Base-by-base conservation (phyloP, 2,329 filamentous ascomycete genomes). In the Colletotrichum sp. region DNA sequence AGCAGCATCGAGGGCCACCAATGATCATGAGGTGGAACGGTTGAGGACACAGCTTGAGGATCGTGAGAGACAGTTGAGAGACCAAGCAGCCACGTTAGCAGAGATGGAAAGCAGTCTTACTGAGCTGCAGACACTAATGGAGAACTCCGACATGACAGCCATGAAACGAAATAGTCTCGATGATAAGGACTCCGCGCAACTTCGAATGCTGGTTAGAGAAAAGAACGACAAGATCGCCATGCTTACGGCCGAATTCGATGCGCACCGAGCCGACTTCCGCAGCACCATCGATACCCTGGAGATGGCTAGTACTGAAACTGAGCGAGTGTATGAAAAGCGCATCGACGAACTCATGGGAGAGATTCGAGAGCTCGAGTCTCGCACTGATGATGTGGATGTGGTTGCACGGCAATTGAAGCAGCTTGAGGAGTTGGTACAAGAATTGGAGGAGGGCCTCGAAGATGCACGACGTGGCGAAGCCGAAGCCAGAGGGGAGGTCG, bases 201-300 rank as follows among this genome's bases (percentile, higher is more conserved):
- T 99, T 73, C 93, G 96, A 70, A 91, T 93, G n/a, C 86, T 98
- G 80, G 86, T 99, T 70, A 91, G 95, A 28, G 97, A 99, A 85
- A 98, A 98, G 90, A 98, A 98, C 81, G 97, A 99, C 75, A 98
- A 96, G 87, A 98, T 99, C 79, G 93, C 94, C 30, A 93, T 96
- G 89, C 90, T 99, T 79, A 99, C 96, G 1, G 92, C 95, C 10
- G 97, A 99, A 82, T 99, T 99, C 81, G 97, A 99, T 82, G 92
- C 94, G 12, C 96, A 99, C 83, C 92, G 97, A 75, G 96, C 97
- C 21, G 97, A 99, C 84, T 99, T 99, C 85, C 90, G 97, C 79
- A 98, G 95, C 84, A 99, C 97, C 21, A 97, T 99, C 77, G 97
- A 99, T 85, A 98, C 96, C 1, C 89, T 99, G 67, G 97, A 99